Evolutionary conservation across 805 yeast species (phyloP).

Genomic region (Candida oleophila): DNA sequence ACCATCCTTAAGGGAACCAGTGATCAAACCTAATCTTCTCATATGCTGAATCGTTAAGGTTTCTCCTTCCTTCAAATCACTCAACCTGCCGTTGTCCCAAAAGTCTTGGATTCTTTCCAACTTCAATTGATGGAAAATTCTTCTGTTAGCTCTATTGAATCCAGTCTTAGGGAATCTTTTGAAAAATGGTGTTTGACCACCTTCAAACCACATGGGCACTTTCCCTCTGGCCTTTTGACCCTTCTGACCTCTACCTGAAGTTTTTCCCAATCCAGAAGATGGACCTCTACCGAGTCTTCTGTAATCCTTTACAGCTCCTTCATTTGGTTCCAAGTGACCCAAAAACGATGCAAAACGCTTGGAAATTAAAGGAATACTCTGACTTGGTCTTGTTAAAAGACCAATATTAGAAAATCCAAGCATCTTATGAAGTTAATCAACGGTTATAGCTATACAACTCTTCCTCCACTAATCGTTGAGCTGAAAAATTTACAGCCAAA

Average conservation of each 20-base stretch:
- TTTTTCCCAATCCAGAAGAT: constrained; percentile 88
- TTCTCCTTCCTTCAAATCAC: constrained; percentile 53
- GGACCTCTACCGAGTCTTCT: constrained; percentile 96
- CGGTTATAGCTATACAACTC: background rate
- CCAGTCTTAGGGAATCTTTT: constrained; percentile 87
- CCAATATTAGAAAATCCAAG: background rate
- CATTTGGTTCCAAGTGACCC: constrained; percentile 57
- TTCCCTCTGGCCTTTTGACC: constrained; percentile 97
- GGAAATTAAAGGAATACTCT: background rate
- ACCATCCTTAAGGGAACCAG: constrained; percentile 74
- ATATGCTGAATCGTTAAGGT: constrained; percentile 73
- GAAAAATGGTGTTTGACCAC: constrained; percentile 95
- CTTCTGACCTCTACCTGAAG: constrained; percentile 96
- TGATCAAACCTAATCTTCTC: constrained; percentile 69
- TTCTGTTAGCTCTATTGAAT: constrained; percentile 64
- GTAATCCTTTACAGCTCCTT: constrained; percentile 56
- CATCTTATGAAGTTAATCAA: background rate
- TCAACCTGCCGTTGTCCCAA: constrained; percentile 63
- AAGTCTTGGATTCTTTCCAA: constrained; percentile 70
- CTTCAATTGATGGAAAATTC: constrained; percentile 57
- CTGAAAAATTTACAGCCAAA: background rate
- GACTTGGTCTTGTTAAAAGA: background rate
- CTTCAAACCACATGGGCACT: constrained; percentile 93
- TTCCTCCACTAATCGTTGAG: background rate
- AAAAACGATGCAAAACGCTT: constrained; percentile 38